Evolutionary conservation across 1,284 basidiomycete species (phyloP).

Genomic region (Ustilago esculenta): DNA sequence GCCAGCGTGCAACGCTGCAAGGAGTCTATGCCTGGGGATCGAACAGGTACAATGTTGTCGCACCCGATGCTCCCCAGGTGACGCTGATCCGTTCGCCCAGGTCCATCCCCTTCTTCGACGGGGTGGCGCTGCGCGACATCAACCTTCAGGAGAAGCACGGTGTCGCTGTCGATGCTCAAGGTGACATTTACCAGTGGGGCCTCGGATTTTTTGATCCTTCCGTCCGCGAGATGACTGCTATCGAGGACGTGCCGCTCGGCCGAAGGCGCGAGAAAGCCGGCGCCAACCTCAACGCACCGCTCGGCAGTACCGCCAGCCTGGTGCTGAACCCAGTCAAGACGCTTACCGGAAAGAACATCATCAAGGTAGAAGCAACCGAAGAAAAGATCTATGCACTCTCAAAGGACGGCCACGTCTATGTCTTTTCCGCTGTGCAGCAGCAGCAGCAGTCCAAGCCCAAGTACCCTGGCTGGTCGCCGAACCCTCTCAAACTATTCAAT

Average conservation of each 20-base stretch:
- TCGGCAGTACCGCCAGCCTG: slow-evolving; percentile 27
- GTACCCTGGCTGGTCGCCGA: slow-evolving; percentile 39
- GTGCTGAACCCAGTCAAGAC: slow-evolving; percentile 54
- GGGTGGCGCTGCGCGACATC: slow-evolving; percentile 62
- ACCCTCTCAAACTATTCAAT: slow-evolving; percentile 54
- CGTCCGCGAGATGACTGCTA: slow-evolving; percentile 32
- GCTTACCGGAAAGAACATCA: slow-evolving; percentile 60
- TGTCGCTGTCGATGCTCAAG: slow-evolving; percentile 70
- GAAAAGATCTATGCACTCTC: slow-evolving; percentile 61
- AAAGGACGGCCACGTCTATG: slow-evolving; percentile 61
- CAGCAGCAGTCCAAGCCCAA: slow-evolving; percentile 39
- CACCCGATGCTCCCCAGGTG: slow-evolving; percentile 48
- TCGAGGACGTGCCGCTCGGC: slow-evolving; percentile 55
- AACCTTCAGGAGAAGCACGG: slow-evolving; percentile 60
- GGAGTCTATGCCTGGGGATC: slow-evolving; percentile 61
- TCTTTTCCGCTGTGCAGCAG: slow-evolving; percentile 53
- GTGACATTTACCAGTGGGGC: slow-evolving; percentile 72
- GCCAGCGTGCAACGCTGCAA: slow-evolving; percentile 41
- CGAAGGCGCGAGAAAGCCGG: slow-evolving; percentile 41
- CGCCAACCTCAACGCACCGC: slow-evolving; percentile 46
- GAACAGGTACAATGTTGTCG: slow-evolving; percentile 63
- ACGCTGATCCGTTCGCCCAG: slow-evolving; percentile 52
- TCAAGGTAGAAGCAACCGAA: slow-evolving; percentile 58
- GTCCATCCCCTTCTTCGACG: slow-evolving; percentile 61
- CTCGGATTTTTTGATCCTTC: slow-evolving; percentile 63